Evolutionary conservation across 2,329 filamentous ascomycete species (phyloP).

Genomic region (Coniochaeta hoffmannii): DNA sequence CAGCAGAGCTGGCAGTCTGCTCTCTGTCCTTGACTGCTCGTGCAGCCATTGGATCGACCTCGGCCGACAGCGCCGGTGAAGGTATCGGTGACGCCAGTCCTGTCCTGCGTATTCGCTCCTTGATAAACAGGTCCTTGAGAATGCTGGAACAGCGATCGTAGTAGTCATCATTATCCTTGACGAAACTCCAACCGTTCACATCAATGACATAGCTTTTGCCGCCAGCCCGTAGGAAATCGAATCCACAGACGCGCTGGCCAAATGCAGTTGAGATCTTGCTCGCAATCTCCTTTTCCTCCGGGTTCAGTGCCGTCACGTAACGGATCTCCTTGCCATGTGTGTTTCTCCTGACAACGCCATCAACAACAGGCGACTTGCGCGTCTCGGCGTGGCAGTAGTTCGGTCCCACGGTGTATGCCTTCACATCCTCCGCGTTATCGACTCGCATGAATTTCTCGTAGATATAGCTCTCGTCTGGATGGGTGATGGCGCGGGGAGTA

Average conservation of each 20-base stretch:
- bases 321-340: constrained; percentile 95
- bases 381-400: constrained; percentile 95
- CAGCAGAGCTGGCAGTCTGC: constrained; percentile 2
- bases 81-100: constrained; percentile 50
- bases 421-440: constrained; percentile 96
- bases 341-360: constrained; percentile 90
- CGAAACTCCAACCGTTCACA: constrained; percentile 99
- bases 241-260: constrained; percentile 91
- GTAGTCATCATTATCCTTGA: constrained; percentile 98
- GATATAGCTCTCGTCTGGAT: constrained; percentile 77
- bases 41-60: constrained; percentile 30
- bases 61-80: constrained; percentile 35
- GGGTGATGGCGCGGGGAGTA: constrained; percentile 72
- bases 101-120: constrained; percentile 61
- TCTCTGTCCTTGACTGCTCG: constrained; percentile 21
- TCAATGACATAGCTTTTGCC: constrained; percentile 96
- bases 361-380: constrained; percentile 92
- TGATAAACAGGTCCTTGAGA: constrained; percentile 78
- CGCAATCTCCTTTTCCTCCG: constrained; percentile 79
- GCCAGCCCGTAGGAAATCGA: constrained; percentile 81
- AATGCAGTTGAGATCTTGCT: constrained; percentile 86
- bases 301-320: constrained; percentile 79
- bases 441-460: constrained; percentile 97
- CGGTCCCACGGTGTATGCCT: constrained; percentile 93
- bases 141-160: constrained; percentile 88